Percentiles rank a stretch among this genome's conserved stretches.
Evolutionary conservation across 108 stramenopile species (phyloP).

Genomic region (Aurantiochytrium sp.): DNA sequence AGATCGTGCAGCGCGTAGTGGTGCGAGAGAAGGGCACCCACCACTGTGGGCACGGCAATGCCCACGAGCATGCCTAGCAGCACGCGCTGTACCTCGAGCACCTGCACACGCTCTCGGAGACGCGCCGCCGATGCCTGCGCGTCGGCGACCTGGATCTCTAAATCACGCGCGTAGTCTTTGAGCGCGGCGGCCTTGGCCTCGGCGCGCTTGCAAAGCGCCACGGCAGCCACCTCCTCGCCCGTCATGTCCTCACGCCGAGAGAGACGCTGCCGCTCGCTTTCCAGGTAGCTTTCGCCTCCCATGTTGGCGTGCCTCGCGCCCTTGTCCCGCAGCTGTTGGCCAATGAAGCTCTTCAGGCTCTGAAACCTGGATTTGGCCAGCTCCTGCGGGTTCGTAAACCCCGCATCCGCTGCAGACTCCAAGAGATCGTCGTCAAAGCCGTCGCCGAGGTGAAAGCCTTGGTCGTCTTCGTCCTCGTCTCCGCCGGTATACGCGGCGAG

Average conservation of each 20-base stretch:
- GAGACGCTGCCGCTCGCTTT: not conserved
- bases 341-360: not conserved
- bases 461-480: not conserved
- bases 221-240: not conserved
- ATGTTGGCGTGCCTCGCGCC: not conserved
- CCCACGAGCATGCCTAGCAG: conserved; percentile 1
- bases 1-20: not conserved
- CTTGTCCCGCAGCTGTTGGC: not conserved
- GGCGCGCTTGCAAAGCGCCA: not conserved
- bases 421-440: not conserved
- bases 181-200: not conserved
- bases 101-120: not conserved
- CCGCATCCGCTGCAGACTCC: not conserved
- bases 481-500: too few relatives aligned
- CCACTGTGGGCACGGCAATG: not conserved
- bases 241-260: not conserved
- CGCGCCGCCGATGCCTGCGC: not conserved
- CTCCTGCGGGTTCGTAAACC: not conserved
- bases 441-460: not conserved
- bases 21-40: not conserved
- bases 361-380: not conserved
- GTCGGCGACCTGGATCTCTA: not conserved
- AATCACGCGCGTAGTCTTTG: not conserved
- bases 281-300: not conserved
- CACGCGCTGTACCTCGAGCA: not conserved